Base-by-base conservation (phyloP, 2,329 filamentous ascomycete genomes). In the Tolypocladium amazonense region DNA sequence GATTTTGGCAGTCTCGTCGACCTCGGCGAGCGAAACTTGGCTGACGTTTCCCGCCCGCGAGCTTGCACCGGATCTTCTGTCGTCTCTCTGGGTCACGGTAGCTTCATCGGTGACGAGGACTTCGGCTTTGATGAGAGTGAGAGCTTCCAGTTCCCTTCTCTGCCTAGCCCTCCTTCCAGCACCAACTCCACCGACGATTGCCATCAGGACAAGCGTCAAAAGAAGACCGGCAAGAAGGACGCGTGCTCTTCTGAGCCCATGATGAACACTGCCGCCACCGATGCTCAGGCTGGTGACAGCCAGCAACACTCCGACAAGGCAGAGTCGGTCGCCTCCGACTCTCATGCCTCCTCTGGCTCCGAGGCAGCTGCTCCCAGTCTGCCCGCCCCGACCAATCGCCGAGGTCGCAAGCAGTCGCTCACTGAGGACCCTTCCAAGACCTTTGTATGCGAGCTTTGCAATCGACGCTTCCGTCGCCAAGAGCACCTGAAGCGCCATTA, bases 401-500 rank as follows among this genome's bases (percentile, higher is more conserved):
- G 94, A 61, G 94, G 94, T 62, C 92, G 94, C 76, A 99, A 99
- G 86, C 94, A 99, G 79, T 97, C 94, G 1, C 77, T 97, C 68
- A 97, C 94, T 6, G 94, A 97, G 71, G 94, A 99, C 70, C 94
- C 94, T 1, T 95, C 91, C 70, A 99, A 99, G 87, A 97, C 92
- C 0, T 99, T 97, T 65, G 90, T 96, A 62, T 99, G 94, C 79
- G 92, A 92, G 60, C 84, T 97, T 27, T 99, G 94, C 87, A 93
- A 91, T 70, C 92, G 94, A 65, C 90, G 94, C 62, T 99, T 99
- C 88, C 89, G 94, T 63, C 90, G 94, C 63, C 94, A 99, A 77
- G 94, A 99, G 76, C 94, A 99, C 72, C 85, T 99, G 62, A 99
- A 99, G 86, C 90, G 94, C 64, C 94, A 99, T 81, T 96, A 96